These are phyloP conservation scores for Ensete glaucum DNA, from an alignment of 176 grass and related monocot species.

Conservation along the genomic window DNA sequence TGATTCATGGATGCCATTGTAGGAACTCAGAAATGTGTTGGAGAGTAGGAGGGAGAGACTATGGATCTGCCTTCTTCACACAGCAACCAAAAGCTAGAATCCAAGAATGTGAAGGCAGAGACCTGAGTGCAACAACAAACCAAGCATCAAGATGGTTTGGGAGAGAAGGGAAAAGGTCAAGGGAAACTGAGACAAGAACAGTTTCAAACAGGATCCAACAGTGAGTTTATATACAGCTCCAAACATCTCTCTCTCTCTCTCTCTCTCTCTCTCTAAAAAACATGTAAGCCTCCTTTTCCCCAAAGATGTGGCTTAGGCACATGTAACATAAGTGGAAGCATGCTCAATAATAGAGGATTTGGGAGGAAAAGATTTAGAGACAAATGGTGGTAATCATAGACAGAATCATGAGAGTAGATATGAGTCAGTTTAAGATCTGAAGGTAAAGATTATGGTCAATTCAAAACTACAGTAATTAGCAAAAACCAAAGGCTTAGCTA, in stretches of 20 bases:
- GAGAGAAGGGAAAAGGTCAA: background rate
- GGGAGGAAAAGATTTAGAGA: background rate
- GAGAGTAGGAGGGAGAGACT: too few species aligned
- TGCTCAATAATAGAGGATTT: background rate
- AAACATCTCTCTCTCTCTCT: constrained; percentile 3
- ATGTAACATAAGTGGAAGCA: background rate
- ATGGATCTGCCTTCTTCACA: too few species aligned
- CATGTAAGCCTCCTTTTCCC: background rate
- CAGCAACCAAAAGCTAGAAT: background rate
- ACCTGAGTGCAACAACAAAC: background rate
- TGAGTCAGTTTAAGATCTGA: too few species aligned
- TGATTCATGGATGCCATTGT: constrained; percentile 75
- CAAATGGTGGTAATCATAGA: background rate
- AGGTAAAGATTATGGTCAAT: too few species aligned
- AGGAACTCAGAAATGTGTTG: too few species aligned
- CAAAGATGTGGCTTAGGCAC: background rate
- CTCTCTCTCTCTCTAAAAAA: background rate
- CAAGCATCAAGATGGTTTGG: background rate
- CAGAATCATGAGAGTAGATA: background rate
- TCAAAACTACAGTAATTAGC: too few species aligned
- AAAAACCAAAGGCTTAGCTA: too few species aligned
- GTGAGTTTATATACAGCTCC: background rate
- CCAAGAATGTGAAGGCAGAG: background rate
- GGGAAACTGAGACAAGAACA: too few species aligned
- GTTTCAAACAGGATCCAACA: background rate